phyloP scores from a whole-genome alignment of 202 grass and related monocot genomes.

The Carex arenaria region DNA sequence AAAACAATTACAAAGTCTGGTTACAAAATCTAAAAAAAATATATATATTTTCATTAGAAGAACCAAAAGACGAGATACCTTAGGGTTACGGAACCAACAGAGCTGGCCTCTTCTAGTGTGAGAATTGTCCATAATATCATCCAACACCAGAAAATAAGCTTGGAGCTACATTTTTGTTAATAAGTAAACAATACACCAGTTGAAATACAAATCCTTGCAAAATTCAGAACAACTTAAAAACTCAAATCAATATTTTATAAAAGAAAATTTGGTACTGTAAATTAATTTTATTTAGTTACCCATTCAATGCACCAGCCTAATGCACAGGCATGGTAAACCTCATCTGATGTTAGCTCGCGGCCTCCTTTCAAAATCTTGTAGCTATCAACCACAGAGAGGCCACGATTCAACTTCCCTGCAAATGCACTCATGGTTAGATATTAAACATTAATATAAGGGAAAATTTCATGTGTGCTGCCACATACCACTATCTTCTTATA shows the following conservation, averaged over 20 bases:
- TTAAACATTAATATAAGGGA: not conserved
- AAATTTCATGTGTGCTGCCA: not conserved
- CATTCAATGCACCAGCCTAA: constrained; percentile 89
- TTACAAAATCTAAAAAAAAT: not conserved
- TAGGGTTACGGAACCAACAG: constrained; percentile 61
- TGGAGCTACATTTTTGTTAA: constrained; percentile 51
- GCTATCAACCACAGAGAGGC: constrained; percentile 70
- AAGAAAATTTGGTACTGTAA: not conserved
- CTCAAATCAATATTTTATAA: not conserved
- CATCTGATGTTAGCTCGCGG: constrained; percentile 35
- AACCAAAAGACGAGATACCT: constrained; percentile 27
- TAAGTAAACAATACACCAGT: constrained; percentile 21
- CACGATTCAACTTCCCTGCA: constrained; percentile 70
- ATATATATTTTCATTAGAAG: not conserved
- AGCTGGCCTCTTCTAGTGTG: constrained; percentile 62
- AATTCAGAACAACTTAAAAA: not conserved
- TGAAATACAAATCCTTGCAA: not conserved
- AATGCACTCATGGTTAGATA: not conserved
- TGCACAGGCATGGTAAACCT: constrained; percentile 46
- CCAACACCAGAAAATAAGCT: constrained; percentile 77
- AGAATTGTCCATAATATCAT: constrained; percentile 76
- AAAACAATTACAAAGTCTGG: not conserved
- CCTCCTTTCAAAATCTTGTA: constrained; percentile 61
- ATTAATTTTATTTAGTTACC: constrained; percentile 28
- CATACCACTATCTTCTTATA: not conserved